Conservation (phyloP, 768 basidiomycete species). For the Erythrobasidium yunnanense region DNA sequence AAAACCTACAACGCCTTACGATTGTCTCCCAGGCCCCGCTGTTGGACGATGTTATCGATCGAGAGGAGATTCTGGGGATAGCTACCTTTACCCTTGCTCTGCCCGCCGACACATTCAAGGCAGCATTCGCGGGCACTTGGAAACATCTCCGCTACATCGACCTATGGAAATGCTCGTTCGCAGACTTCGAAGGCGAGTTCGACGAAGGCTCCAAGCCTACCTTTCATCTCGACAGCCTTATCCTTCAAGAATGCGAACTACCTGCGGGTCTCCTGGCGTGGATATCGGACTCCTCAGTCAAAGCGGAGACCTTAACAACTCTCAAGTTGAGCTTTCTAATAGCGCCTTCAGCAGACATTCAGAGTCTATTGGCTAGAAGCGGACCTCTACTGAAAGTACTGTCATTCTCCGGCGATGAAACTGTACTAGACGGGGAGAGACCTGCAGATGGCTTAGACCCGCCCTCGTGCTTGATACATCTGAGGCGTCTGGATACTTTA, state of each 20-base stretch:
- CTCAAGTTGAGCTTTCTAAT: background rate
- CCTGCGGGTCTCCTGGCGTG: background rate
- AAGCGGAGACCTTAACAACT: background rate
- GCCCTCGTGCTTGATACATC: background rate
- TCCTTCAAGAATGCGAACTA: slow-evolving; percentile 4
- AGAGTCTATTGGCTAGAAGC: background rate
- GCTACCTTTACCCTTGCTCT: slow-evolving; percentile 12
- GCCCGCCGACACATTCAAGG: slow-evolving; percentile 5
- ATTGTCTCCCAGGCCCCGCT: slow-evolving; percentile 2
- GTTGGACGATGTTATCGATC: slow-evolving; percentile 4
- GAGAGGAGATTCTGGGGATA: background rate
- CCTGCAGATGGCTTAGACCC: background rate
- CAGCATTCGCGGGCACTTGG: slow-evolving; percentile 1
- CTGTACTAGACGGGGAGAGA: background rate
- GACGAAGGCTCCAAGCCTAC: background rate
- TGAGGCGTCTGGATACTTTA: background rate
- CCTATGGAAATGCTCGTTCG: slow-evolving; percentile 15
- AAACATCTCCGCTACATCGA: slow-evolving; percentile 9
- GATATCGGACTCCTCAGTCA: background rate
- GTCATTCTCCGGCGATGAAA: background rate
- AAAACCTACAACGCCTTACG: background rate
- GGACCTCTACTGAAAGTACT: background rate
- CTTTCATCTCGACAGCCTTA: background rate
- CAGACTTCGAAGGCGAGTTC: background rate
- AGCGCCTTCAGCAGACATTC: background rate